Conservation (phyloP, 192 early-diverging fungal genomes). For the Coemansia umbellata region DNA sequence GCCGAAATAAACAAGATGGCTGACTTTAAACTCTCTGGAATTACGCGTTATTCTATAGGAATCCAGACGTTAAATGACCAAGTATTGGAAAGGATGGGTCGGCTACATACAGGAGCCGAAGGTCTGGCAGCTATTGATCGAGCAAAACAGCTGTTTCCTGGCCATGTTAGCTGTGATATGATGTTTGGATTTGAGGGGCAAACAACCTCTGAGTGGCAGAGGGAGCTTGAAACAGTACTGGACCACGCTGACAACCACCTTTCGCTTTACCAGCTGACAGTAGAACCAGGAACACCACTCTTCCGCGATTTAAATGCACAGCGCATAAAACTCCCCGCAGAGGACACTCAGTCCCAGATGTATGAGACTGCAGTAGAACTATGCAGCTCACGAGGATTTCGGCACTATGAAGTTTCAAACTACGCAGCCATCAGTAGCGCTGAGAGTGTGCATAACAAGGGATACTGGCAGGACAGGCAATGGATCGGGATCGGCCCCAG, state of each 20-base stretch:
- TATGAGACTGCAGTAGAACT: slow-evolving; percentile 36
- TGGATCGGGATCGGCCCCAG: slow-evolving; percentile 59
- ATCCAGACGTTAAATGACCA: slow-evolving; percentile 50
- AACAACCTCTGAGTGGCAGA: slow-evolving; percentile 30
- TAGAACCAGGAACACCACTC: slow-evolving; percentile 54
- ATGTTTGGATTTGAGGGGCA: slow-evolving; percentile 54
- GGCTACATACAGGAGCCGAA: slow-evolving; percentile 48
- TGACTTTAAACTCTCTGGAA: slow-evolving; percentile 32
- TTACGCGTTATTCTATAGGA: slow-evolving; percentile 55
- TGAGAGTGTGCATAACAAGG: slow-evolving; percentile 49
- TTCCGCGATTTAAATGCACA: slow-evolving; percentile 27
- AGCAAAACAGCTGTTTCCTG: slow-evolving; percentile 30
- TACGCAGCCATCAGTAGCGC: slow-evolving; percentile 17
- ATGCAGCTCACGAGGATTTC: slow-evolving; percentile 19
- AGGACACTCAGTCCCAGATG: slow-evolving; percentile 42
- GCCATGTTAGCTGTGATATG: slow-evolving; percentile 47
- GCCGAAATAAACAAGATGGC: slow-evolving; percentile 42
- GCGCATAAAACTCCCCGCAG: slow-evolving; percentile 12
- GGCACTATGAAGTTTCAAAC: slow-evolving; percentile 57
- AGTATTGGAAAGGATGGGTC: slow-evolving; percentile 35
- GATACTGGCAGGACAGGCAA: slow-evolving; percentile 54
- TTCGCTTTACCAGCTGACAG: slow-evolving; percentile 57
- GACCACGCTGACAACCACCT: slow-evolving; percentile 40
- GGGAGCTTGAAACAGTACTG: slow-evolving; percentile 33
- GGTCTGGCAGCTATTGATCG: slow-evolving; percentile 35